Conservation (phyloP, 2,329 filamentous ascomycete species). For the Apiospora kogelbergensis region DNA sequence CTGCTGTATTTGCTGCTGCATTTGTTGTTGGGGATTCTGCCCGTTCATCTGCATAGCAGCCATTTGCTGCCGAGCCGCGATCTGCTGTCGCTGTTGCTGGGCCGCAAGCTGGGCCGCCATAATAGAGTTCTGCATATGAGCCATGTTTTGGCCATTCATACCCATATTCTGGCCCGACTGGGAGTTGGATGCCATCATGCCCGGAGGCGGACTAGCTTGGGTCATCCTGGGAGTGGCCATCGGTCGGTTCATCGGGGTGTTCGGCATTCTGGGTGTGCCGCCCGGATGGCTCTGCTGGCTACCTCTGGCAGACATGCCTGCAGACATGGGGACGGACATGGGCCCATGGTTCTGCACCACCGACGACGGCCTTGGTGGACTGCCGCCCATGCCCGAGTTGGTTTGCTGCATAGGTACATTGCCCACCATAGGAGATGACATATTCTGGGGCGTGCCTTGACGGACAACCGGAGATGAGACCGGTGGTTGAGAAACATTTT, state of each 20-base stretch:
- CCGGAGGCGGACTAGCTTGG: slow-evolving; percentile 61
- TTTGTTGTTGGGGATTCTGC: slow-evolving; percentile 38
- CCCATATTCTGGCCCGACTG: slow-evolving; percentile 55
- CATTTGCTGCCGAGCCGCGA: slow-evolving; percentile 24
- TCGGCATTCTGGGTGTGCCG: slow-evolving; percentile 62
- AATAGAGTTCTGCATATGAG: slow-evolving; percentile 26
- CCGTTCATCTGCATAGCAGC: slow-evolving; percentile 32
- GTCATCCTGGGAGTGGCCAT: slow-evolving; percentile 60
- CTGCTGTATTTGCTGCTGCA: slow-evolving; percentile 41
- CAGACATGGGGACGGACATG: slow-evolving; percentile 60
- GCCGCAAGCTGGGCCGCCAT: slow-evolving; percentile 39
- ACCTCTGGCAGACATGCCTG: slow-evolving; percentile 62
- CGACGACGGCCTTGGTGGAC: slow-evolving; percentile 65
- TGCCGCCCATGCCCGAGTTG: slow-evolving; percentile 67
- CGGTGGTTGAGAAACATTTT: slow-evolving; percentile 60
- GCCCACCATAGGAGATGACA: slow-evolving; percentile 65
- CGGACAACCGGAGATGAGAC: slow-evolving; percentile 68
- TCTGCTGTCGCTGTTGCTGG: slow-evolving; percentile 39
- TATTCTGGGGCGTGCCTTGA: slow-evolving; percentile 63
- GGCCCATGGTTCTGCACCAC: slow-evolving; percentile 59
- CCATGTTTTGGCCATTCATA: slow-evolving; percentile 46
- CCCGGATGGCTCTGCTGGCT: slow-evolving; percentile 67
- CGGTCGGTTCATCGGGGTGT: slow-evolving; percentile 57
- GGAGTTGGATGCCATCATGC: slow-evolving; percentile 57
- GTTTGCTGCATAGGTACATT: slow-evolving; percentile 64